phyloP scores from a whole-genome alignment of 805 yeast species.

The Metschnikowia similis region DNA sequence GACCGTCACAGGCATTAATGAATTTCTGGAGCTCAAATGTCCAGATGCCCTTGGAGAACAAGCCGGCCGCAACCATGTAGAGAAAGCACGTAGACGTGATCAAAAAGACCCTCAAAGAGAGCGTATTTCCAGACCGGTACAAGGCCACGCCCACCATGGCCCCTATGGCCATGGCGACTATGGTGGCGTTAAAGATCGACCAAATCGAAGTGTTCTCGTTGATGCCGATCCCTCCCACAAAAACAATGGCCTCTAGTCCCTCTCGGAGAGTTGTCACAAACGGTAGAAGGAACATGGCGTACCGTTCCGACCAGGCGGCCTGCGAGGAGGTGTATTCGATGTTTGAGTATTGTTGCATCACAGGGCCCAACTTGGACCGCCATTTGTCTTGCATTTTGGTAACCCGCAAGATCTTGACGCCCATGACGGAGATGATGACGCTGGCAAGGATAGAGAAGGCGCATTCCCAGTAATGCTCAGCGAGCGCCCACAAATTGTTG shows the following conservation, averaged over 20 bases:
- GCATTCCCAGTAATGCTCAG: slow-evolving; percentile 50
- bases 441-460: slow-evolving; percentile 42
- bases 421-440: slow-evolving; percentile 44
- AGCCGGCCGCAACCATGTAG: slow-evolving; percentile 82
- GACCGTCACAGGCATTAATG: slow-evolving; percentile 70
- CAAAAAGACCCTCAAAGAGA: slow-evolving; percentile 71
- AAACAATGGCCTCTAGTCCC: slow-evolving; percentile 88
- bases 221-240: slow-evolving; percentile 86
- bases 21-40: slow-evolving; percentile 76
- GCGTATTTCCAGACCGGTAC: slow-evolving; percentile 74
- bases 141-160: slow-evolving; percentile 58
- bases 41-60: slow-evolving; percentile 87
- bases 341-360: slow-evolving; percentile 23
- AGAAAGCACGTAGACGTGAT: slow-evolving; percentile 74
- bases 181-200: slow-evolving; percentile 61
- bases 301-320: slow-evolving; percentile 42
- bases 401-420: slow-evolving; percentile 40
- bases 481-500: slow-evolving; percentile 40
- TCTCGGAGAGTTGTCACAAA: slow-evolving; percentile 84
- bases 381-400: slow-evolving; percentile 44
- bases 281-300: slow-evolving; percentile 74
- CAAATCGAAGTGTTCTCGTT: slow-evolving; percentile 52
- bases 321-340: slow-evolving; percentile 16
- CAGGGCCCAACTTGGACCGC: slow-evolving; percentile 33
- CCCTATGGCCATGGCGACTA: slow-evolving; percentile 58